phyloP scores from a whole-genome alignment of 2,329 filamentous ascomycete species.

The Xylariaceae sp. region DNA sequence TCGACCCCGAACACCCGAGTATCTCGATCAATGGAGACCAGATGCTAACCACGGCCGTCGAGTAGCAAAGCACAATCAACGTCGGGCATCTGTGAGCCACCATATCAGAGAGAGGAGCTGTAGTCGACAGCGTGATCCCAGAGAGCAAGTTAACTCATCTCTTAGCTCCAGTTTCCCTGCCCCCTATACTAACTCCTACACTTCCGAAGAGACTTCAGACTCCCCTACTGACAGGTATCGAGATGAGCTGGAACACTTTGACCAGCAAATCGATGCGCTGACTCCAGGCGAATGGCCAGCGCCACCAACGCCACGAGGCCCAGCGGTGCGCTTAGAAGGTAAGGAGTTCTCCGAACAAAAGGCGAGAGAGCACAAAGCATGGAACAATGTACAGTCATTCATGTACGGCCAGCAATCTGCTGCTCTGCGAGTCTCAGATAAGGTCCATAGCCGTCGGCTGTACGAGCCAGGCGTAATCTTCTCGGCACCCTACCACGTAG shows the following conservation, averaged over 20 bases:
- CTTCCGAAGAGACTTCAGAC: neutral
- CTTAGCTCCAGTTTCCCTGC: neutral
- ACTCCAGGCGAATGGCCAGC: constrained; percentile 7
- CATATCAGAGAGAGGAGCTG: neutral
- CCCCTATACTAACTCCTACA: neutral
- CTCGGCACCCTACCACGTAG: constrained; percentile 17
- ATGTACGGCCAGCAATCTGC: constrained; percentile 14
- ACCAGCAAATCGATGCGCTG: constrained; percentile 1
- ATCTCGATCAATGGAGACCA: constrained; percentile 8
- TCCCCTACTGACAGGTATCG: neutral
- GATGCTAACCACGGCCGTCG: constrained; percentile 8
- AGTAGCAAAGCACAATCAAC: constrained; percentile 11
- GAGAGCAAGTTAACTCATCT: neutral
- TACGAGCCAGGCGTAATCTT: constrained; percentile 19
- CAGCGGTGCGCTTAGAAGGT: neutral
- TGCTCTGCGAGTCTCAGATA: constrained; percentile 15
- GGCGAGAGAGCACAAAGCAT: constrained; percentile 6
- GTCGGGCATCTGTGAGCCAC: constrained; percentile 5
- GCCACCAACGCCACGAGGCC: neutral
- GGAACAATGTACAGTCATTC: constrained; percentile 2
- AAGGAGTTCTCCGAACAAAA: constrained; percentile 9
- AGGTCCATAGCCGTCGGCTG: neutral
- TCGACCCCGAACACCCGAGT: neutral
- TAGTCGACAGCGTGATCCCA: no score
- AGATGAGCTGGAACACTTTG: constrained; percentile 9